Conservation (phyloP, 495 filamentous ascomycete species). For the Lasiosphaeria miniovina region DNA sequence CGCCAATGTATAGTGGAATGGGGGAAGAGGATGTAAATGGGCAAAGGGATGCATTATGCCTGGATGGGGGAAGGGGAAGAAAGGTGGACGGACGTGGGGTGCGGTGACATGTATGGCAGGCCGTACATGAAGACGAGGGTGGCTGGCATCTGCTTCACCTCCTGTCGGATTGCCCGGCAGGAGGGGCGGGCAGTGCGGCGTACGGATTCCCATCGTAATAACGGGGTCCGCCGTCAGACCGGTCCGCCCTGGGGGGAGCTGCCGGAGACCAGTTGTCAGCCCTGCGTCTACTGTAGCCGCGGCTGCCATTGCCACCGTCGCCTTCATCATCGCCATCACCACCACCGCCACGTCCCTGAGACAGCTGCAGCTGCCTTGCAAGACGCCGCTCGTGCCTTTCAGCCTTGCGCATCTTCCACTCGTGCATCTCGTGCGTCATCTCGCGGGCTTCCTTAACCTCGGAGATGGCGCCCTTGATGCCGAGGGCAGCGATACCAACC, state of each 20-base stretch:
- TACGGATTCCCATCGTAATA: slow-evolving; percentile 56
- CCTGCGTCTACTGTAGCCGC: slow-evolving; percentile 34
- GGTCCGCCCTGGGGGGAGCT: slow-evolving; percentile 32
- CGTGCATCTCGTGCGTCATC: slow-evolving; percentile 35
- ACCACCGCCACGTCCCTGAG: slow-evolving; percentile 1
- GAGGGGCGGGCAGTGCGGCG: slow-evolving; percentile 41
- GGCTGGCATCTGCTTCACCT: slow-evolving; percentile 24
- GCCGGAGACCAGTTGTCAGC: slow-evolving; percentile 39
- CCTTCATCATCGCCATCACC: slow-evolving; percentile 19
- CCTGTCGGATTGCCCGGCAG: slow-evolving; percentile 38
- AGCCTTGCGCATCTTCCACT: slow-evolving; percentile 43
- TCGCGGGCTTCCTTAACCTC: slow-evolving; percentile 55
- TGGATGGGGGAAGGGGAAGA: background rate
- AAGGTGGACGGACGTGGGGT: slow-evolving; percentile 3
- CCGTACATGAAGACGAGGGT: slow-evolving; percentile 10
- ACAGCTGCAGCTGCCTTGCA: slow-evolving; percentile 31
- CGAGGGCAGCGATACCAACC: slow-evolving; percentile 78
- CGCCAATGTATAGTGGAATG: background rate
- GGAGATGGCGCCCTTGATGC: slow-evolving; percentile 76
- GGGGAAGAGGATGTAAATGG: background rate
- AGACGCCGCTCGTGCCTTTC: slow-evolving; percentile 39
- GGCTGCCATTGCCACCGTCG: background rate
- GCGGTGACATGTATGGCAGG: slow-evolving; percentile 2
- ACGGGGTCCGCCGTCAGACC: slow-evolving; percentile 41
- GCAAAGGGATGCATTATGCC: background rate